phyloP scores from a whole-genome alignment of 441 rosid genomes.

The Pelargonium australe region DNA sequence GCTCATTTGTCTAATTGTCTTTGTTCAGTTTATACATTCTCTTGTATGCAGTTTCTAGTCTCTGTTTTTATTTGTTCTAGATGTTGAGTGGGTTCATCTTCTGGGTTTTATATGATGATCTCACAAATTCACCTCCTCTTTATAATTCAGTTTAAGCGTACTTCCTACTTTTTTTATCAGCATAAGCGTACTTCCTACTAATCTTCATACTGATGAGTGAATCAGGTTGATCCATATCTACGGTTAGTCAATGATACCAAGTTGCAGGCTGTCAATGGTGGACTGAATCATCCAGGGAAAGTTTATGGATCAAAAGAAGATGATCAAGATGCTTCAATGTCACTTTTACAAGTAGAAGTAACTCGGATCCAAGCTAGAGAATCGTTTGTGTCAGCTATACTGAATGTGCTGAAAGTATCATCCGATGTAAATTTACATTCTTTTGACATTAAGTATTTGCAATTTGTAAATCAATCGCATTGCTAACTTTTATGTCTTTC shows the following conservation, averaged over 20 bases:
- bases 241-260: slow-evolving; percentile 59
- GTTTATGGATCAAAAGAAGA: slow-evolving; percentile 75
- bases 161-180: too few relatives aligned
- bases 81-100: not conserved
- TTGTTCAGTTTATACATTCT: not conserved
- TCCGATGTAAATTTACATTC: slow-evolving; percentile 40
- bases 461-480: slow-evolving; percentile 12
- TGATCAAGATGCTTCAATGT: slow-evolving; percentile 48
- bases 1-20: too few relatives aligned
- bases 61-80: slow-evolving; percentile 4
- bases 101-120: not conserved
- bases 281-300: slow-evolving; percentile 22
- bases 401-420: slow-evolving; percentile 50
- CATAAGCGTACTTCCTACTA: slow-evolving; percentile 3
- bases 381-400: slow-evolving; percentile 47
- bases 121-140: not conserved
- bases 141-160: not conserved
- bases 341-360: slow-evolving; percentile 47
- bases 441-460: slow-evolving; percentile 12
- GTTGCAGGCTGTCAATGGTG: slow-evolving; percentile 47
- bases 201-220: slow-evolving; percentile 8
- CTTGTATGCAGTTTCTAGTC: not conserved
- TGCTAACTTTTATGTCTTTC: slow-evolving; percentile 26
- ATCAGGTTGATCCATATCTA: slow-evolving; percentile 77
- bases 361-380: slow-evolving; percentile 54